These are phyloP conservation scores for Atkinsonella hypoxylon DNA, from an alignment of 2,329 filamentous ascomycete genomes.

Conservation along the genomic window DNA sequence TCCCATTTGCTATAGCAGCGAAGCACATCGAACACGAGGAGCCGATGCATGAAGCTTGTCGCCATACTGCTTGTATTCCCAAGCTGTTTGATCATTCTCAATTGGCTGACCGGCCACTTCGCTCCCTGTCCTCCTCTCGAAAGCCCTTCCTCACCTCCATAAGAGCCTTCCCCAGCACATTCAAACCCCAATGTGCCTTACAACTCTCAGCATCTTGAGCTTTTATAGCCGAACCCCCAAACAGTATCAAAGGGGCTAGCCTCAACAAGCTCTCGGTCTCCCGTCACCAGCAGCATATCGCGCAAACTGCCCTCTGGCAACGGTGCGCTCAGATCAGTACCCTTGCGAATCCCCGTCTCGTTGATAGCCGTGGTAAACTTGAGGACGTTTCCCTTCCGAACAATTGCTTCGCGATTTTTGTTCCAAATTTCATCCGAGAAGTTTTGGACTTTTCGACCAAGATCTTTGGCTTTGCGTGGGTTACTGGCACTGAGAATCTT, in stretches of 20 bases:
- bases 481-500: slow-evolving; percentile 34
- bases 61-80: no score
- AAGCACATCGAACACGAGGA: no score
- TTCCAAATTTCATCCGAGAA: slow-evolving; percentile 43
- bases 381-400: slow-evolving; percentile 42
- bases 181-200: slow-evolving; percentile 46
- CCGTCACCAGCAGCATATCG: slow-evolving; percentile 42
- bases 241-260: slow-evolving; percentile 47
- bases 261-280: slow-evolving; percentile 48
- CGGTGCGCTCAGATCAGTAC: slow-evolving; percentile 10
- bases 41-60: no score
- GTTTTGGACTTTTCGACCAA: slow-evolving; percentile 41
- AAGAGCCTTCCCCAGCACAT: slow-evolving; percentile 51
- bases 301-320: slow-evolving; percentile 28
- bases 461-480: slow-evolving; percentile 36
- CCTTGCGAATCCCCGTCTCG: slow-evolving; percentile 14
- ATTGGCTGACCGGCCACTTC: neutral
- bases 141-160: slow-evolving; percentile 37
- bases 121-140: neutral
- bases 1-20: no score
- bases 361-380: slow-evolving; percentile 42
- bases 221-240: slow-evolving; percentile 52
- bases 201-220: slow-evolving; percentile 35
- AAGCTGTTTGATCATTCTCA: neutral
- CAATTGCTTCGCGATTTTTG: slow-evolving; percentile 37